These are phyloP conservation scores for Geotrichum candidum DNA, from an alignment of 1,139 yeast genomes.

Conservation along the genomic window DNA sequence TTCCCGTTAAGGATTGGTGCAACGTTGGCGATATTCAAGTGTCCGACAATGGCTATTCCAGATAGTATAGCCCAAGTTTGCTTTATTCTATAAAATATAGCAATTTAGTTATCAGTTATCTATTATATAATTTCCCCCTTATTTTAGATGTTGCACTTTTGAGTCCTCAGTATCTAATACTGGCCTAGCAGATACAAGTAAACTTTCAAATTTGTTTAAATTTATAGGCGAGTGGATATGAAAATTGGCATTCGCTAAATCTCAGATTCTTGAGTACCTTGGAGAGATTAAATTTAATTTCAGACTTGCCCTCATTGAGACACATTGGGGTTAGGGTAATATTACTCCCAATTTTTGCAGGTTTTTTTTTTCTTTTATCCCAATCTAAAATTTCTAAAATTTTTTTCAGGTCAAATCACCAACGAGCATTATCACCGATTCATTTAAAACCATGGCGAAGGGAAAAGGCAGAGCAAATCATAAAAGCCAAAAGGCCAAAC, in stretches of 20 bases:
- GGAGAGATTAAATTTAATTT: too few relatives aligned
- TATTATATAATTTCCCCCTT: not conserved
- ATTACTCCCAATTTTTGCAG: not conserved
- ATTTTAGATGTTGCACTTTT: not conserved
- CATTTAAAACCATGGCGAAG: not conserved
- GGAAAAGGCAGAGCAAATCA: not conserved
- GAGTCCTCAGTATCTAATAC: not conserved
- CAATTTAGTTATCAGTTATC: not conserved
- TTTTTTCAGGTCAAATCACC: not conserved
- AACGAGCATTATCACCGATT: not conserved
- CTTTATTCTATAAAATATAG: not conserved
- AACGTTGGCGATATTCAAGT: constrained; percentile 47
- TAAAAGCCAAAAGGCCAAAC: not conserved
- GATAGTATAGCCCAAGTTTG: not conserved
- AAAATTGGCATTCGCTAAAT: too few relatives aligned
- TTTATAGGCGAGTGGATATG: too few relatives aligned
- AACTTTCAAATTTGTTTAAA: not conserved
- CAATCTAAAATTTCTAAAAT: not conserved
- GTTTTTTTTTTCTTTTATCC: not conserved
- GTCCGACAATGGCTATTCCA: not conserved
- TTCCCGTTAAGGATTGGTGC: constrained; percentile 73
- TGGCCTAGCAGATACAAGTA: not conserved
- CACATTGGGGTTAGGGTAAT: not conserved
- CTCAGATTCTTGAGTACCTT: too few relatives aligned
- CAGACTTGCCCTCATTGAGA: too few relatives aligned